phyloP scores from a whole-genome alignment of 148 eudicot species.

The Vaccinium macrocarpon region DNA sequence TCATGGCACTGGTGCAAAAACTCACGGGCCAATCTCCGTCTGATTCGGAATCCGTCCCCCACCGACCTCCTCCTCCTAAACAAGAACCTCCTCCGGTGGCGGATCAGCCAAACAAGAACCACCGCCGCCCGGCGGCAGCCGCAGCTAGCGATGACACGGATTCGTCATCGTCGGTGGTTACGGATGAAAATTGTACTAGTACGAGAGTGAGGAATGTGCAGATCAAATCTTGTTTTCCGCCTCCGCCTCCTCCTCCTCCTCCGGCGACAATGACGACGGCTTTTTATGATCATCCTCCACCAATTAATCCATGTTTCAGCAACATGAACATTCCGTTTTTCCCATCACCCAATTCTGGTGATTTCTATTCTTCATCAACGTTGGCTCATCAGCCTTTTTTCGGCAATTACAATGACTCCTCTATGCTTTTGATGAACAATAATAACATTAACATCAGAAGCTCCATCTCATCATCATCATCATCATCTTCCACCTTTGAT shows the following conservation, averaged over 20 bases:
- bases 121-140: background rate
- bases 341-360: slow-evolving; percentile 29
- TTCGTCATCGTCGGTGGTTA: slow-evolving; percentile 32
- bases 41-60: slow-evolving; percentile 35
- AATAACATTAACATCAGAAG: background rate
- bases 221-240: slow-evolving; percentile 28
- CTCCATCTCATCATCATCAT: background rate
- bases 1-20: slow-evolving; percentile 64
- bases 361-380: slow-evolving; percentile 12
- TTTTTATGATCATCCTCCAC: slow-evolving; percentile 14
- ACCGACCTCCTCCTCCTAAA: slow-evolving; percentile 21
- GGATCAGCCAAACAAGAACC: background rate
- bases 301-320: slow-evolving; percentile 23
- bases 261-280: slow-evolving; percentile 11
- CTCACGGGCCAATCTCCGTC: slow-evolving; percentile 46
- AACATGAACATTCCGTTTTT: slow-evolving; percentile 24
- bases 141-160: slow-evolving; percentile 27
- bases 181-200: slow-evolving; percentile 29
- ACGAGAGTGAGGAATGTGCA: slow-evolving; percentile 26
- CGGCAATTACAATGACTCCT: slow-evolving; percentile 5
- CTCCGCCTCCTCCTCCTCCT: slow-evolving; percentile 29
- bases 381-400: background rate
- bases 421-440: background rate
- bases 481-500: background rate
- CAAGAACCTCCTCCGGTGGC: background rate